Conservation (phyloP, 768 basidiomycete genomes). For the Cyathus striatus region DNA sequence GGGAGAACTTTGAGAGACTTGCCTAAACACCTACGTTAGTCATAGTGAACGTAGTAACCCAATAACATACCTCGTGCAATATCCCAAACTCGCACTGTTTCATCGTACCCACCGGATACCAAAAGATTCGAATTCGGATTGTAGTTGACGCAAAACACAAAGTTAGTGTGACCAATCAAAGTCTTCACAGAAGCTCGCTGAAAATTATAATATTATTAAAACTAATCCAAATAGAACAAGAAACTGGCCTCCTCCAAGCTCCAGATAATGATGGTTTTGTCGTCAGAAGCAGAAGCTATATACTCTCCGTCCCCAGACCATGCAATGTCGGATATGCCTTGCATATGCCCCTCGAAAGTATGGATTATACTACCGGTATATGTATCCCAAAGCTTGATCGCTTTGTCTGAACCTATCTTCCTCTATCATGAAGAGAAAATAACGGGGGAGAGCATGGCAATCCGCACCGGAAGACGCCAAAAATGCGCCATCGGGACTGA, state of each 20-base stretch:
- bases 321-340: conserved; percentile 87
- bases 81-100: conserved; percentile 97
- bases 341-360: conserved; percentile 68
- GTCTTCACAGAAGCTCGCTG: conserved; percentile 60
- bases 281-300: conserved; percentile 91
- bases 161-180: conserved; percentile 85
- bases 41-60: too few relatives aligned
- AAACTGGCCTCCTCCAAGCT: conserved; percentile 55
- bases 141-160: conserved; percentile 91
- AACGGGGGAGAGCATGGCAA: conserved; percentile 3
- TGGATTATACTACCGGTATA: conserved; percentile 67
- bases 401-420: conserved; percentile 77
- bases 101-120: conserved; percentile 93
- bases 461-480: conserved; percentile 82
- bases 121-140: conserved; percentile 87
- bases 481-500: conserved; percentile 77
- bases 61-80: conserved; percentile 70
- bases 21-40: too few relatives aligned
- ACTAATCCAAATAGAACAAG: conserved; percentile 1
- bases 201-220: conserved; percentile 7
- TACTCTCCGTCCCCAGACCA: conserved; percentile 83
- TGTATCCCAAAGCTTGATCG: conserved; percentile 77
- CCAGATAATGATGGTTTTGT: conserved; percentile 87
- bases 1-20: conserved; percentile 83
- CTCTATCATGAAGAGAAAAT: conserved; percentile 14